Evolutionary conservation across 2,329 filamentous ascomycete species (phyloP), one percentile per base, ranked within the genome.

Genomic region (Sporothrix schenckii): DNA sequence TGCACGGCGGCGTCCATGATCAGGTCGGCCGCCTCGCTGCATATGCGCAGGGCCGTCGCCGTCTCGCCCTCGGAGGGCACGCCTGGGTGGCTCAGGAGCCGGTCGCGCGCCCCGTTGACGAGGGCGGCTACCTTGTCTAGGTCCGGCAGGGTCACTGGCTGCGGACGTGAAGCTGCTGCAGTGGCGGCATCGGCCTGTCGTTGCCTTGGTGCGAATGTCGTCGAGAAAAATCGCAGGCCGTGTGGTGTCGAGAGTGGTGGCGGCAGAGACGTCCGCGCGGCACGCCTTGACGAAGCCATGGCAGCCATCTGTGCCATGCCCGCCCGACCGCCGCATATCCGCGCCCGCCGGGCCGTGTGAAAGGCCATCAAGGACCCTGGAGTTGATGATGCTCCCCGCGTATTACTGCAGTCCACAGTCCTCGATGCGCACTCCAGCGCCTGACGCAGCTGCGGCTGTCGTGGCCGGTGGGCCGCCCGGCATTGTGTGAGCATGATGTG

Each of bases 41-140:
- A 84, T 27, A 81, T 79, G 58, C 80, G 80, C 72, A 86, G 79
- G 6, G 83, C 83, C 2, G 79, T 78, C 9, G 79, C 76, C 3
- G 83, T 83, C 70, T 82, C 77, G 69, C 81, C 76, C 72, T 82
- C 80, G 1, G 80, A 77, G 0, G 84, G 84, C 44, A 85, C 82
- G 53, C 80, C 82, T 65, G 81, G 78, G 13, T 81, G 80, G 24
- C 79, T 80, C 50, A 84, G 75, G 66, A 86, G 83, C 70, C 80
- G 80, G 70, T 80, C 79, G 70, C 77, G 79, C 72, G 81, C 81
- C 52, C 80, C 81, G 71, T 82, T 78, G 44, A 84, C 82, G 19
- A 82, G 77, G 52, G 77, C 76, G 41, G 79, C 78, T 52, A 85
- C 77, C 70, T 81, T 80, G 61, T 78, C 75, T 24, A 83, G 76